phyloP scores from a whole-genome alignment of 257 asterid genomes.

The Phtheirospermum japonicum region DNA sequence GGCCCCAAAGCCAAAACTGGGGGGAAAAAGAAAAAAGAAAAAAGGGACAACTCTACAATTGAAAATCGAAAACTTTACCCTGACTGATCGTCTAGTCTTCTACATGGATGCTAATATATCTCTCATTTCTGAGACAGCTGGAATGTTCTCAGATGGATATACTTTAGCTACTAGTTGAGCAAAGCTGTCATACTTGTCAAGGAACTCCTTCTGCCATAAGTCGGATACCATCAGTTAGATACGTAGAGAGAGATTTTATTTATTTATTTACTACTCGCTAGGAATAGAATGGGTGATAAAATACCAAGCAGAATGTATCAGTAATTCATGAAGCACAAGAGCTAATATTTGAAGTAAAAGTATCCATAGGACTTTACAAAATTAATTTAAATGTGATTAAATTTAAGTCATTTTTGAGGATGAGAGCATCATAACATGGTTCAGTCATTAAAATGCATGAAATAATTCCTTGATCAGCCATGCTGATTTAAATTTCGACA shows the following conservation, averaged over 20 bases:
- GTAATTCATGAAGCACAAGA: not conserved
- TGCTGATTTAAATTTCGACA: not conserved
- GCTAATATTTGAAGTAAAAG: not conserved
- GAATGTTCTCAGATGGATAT: constrained; percentile 82
- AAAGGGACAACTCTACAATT: constrained; percentile 15
- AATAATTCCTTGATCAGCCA: not conserved
- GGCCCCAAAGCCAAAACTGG: not conserved
- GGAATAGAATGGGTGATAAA: not conserved
- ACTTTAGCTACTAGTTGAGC: constrained; percentile 73
- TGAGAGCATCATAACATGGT: constrained; percentile 10
- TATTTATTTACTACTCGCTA: too few relatives aligned
- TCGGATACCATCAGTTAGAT: constrained; percentile 21
- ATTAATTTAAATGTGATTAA: not conserved
- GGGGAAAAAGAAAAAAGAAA: not conserved
- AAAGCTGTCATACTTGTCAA: constrained; percentile 84
- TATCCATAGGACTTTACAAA: not conserved
- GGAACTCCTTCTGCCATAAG: constrained; percentile 74
- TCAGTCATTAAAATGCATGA: not conserved
- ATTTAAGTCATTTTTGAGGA: not conserved
- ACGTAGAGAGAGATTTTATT: too few relatives aligned
- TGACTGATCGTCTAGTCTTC: constrained; percentile 32
- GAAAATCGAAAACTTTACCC: constrained; percentile 17
- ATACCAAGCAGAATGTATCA: not conserved
- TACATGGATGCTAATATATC: constrained; percentile 72
- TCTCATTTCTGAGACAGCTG: constrained; percentile 70